A percentile compares a stretch with the other conserved stretches of the same genome.
These are phyloP conservation scores for Pneumocystis canis DNA, from an alignment of 1,139 yeast genomes.

Conservation along the genomic window DNA sequence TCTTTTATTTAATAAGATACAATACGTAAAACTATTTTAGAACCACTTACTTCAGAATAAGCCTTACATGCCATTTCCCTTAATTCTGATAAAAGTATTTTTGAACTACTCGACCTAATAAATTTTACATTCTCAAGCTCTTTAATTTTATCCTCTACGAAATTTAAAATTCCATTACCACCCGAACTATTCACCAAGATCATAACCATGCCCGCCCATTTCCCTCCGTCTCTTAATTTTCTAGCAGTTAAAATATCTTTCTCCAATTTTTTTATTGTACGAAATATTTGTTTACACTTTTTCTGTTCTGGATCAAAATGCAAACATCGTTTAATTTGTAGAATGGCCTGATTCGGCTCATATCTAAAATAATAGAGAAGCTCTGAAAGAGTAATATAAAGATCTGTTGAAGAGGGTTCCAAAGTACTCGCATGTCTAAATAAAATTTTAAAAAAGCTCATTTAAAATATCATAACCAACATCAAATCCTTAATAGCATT, in stretches of 20 bases:
- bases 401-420: constrained; percentile 15
- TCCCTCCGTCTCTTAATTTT: constrained; percentile 8
- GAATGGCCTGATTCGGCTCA: constrained; percentile 38
- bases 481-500: constrained; percentile 26
- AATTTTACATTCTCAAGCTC: constrained; percentile 5
- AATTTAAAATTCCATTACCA: constrained; percentile 8
- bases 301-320: constrained; percentile 53
- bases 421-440: constrained; percentile 10
- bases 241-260: constrained; percentile 19
- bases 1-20: constrained; percentile 1
- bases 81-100: constrained; percentile 23
- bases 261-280: constrained; percentile 31
- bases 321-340: constrained; percentile 43
- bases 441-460: constrained; percentile 9
- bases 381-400: constrained; percentile 26
- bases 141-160: constrained; percentile 2
- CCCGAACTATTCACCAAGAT: constrained; percentile 6
- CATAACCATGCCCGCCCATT: constrained; percentile 13
- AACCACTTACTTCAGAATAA: constrained; percentile 22
- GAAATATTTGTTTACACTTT: constrained; percentile 37
- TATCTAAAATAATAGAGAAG: constrained; percentile 37
- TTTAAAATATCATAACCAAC: constrained; percentile 17
- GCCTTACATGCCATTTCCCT: constrained; percentile 37
- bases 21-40: constrained; percentile 11
- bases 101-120: constrained; percentile 4